Percentiles rank a stretch among this genome's conserved stretches.
Evolutionary conservation across 106 monocot species (phyloP).

Genomic region (Agapanthus africanus): DNA sequence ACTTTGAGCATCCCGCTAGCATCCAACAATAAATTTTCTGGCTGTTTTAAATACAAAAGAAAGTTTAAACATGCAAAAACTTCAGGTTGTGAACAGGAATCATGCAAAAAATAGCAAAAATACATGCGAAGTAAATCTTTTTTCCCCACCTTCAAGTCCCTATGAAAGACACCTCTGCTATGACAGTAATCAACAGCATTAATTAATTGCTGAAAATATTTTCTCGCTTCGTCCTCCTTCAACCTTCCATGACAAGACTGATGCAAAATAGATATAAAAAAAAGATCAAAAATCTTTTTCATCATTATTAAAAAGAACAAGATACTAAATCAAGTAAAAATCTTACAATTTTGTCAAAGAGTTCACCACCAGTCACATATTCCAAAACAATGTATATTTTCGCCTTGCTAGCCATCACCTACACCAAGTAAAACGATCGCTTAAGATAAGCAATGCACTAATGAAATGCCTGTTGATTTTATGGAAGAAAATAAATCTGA

Average conservation of each 20-base stretch:
- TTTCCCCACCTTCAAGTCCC: slow-evolving; percentile 74
- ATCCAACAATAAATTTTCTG: slow-evolving; percentile 79
- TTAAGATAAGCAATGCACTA: background rate
- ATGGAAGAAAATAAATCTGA: background rate
- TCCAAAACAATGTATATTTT: slow-evolving; percentile 91
- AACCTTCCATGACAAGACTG: slow-evolving; percentile 64
- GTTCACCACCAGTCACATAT: slow-evolving; percentile 80
- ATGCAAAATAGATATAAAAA: slow-evolving; percentile 7
- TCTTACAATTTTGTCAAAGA: slow-evolving; percentile 92
- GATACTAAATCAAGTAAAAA: no score
- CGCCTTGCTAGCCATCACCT: slow-evolving; percentile 98
- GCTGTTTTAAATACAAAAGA: slow-evolving; percentile 23
- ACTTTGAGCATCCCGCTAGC: slow-evolving; percentile 64
- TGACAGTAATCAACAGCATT: slow-evolving; percentile 94
- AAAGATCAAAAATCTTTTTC: background rate
- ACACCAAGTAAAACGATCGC: background rate
- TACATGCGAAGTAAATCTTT: no score
- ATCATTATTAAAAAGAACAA: no score
- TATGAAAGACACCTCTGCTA: slow-evolving; percentile 88
- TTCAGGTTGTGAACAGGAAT: no score
- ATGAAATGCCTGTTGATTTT: background rate
- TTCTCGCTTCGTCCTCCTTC: slow-evolving; percentile 92
- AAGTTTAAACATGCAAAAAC: background rate
- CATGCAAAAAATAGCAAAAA: no score
- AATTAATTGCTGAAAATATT: slow-evolving; percentile 91